phyloP scores from a whole-genome alignment of 139 green algal genomes.

The Coccomyxa sp. region DNA sequence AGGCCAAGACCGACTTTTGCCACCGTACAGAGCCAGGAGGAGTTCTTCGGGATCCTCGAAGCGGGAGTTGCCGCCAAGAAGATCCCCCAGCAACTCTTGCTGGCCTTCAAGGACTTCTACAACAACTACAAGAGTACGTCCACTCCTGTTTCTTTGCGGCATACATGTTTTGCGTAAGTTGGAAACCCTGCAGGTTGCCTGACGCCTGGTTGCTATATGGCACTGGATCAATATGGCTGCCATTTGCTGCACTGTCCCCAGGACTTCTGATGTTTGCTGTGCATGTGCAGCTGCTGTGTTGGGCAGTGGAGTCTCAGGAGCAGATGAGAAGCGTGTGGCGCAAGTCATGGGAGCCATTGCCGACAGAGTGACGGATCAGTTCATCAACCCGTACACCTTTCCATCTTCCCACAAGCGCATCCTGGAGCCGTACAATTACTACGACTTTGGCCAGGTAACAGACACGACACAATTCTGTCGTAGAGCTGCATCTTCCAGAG shows the following conservation, averaged over 20 bases:
- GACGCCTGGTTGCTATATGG: background rate
- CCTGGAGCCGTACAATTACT: conserved; percentile 90
- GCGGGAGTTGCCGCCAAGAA: conserved; percentile 37
- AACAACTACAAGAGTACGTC: conserved; percentile 69
- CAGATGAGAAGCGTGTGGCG: conserved; percentile 59
- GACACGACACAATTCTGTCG: no score
- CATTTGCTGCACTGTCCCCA: background rate
- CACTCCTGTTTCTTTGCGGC: no score
- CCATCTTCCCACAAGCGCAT: conserved; percentile 84
- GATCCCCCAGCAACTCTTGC: conserved; percentile 47
- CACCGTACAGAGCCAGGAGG: conserved; percentile 38
- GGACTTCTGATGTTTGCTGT: no score
- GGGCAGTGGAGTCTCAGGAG: conserved; percentile 35
- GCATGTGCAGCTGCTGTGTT: conserved; percentile 41
- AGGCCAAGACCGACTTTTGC: conserved; percentile 22
- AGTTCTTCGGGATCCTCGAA: conserved; percentile 62
- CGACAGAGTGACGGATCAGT: conserved; percentile 26
- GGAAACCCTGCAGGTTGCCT: background rate
- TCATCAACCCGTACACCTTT: conserved; percentile 82
- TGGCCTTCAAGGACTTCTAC: conserved; percentile 78
- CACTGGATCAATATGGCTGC: background rate
- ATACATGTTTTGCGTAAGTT: background rate
- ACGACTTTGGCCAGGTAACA: conserved; percentile 84
- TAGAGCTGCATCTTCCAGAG: no score
- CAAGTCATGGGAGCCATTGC: conserved; percentile 49